Evolutionary conservation across 768 basidiomycete species (phyloP), one percentile per base, ranked within the genome.

Genomic region (Tremella fuciformis): DNA sequence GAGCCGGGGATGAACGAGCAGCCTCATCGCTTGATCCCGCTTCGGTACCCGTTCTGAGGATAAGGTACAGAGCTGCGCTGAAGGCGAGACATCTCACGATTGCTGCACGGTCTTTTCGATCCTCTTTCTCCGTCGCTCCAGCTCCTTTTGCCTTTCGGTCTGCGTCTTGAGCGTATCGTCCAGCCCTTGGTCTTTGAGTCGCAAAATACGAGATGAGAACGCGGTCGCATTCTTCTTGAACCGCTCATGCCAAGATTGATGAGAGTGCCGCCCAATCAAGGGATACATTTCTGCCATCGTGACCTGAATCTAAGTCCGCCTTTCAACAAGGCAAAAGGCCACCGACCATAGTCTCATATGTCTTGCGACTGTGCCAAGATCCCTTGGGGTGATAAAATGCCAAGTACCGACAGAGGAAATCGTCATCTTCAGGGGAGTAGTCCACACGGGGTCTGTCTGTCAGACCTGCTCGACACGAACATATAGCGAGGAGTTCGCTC

Each of bases 201-300:
- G n/a, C 18, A 51, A 24, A 8, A 71, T 56, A 16, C 68, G 58
- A 16, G 51, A 57, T 15, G 46, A 21, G 13, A 67, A 64, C 0
- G 34, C 34, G 1, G 25, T 40, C 7, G 53, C 7, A 38, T 69
- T 69, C 56, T 65, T 69, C 60, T 69, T 74, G 69, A 67, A 74
- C 15, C 67, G 53, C 51, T 69, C 65, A 46, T 69, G 69, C 72
- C 72, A 74, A 53, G 72, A 74, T 63, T 74, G 69, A 2, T 49
- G 41, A 18, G 63, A 42, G 50, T 74, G 72, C 1, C 58, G 48
- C 3, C 21, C 44, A 18, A 61, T 62, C 13, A 63, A 48, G 15
- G 72, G 65, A 26, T 62, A 71, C 11, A 21, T 44, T 29, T n/a
- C 34, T 13, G 13, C 16, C 15, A n/a, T 59, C 44, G 29, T 24